Evolutionary conservation across 2,329 filamentous ascomycete genomes (phyloP).

Genomic region (Fonsecaea monophora): DNA sequence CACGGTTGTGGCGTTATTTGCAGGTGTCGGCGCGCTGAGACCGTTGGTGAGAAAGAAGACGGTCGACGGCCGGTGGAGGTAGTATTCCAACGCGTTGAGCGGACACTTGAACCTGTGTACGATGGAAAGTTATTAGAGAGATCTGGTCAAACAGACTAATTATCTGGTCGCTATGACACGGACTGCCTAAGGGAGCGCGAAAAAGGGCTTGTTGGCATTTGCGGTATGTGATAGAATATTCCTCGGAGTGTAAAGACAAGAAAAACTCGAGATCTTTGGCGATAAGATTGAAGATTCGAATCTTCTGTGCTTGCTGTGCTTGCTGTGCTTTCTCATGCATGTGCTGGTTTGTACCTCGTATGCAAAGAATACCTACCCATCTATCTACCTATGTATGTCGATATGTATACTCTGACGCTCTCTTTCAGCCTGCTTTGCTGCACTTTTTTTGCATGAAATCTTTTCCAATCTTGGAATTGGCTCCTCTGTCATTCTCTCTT

Average conservation of each 20-base stretch:
- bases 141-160: not conserved
- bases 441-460: no score
- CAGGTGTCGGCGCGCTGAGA: slow-evolving; percentile 77
- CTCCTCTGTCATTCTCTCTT: no score
- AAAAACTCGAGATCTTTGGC: not conserved
- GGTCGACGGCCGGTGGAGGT: slow-evolving; percentile 38
- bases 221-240: not conserved
- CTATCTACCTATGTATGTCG: no score
- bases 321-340: no score
- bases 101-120: no score
- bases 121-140: not conserved
- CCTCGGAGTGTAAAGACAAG: not conserved
- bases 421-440: no score
- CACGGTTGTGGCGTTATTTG: slow-evolving; percentile 80
- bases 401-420: no score
- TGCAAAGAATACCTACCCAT: no score
- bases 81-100: slow-evolving; percentile 12
- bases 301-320: no score
- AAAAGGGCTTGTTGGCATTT: not conserved
- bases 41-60: slow-evolving; percentile 74
- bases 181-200: not conserved
- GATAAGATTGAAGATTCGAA: not conserved
- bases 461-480: no score
- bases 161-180: not conserved
- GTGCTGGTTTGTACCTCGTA: no score